phyloP scores from a whole-genome alignment of 257 asterid species.

The Gentiana straminea region DNA sequence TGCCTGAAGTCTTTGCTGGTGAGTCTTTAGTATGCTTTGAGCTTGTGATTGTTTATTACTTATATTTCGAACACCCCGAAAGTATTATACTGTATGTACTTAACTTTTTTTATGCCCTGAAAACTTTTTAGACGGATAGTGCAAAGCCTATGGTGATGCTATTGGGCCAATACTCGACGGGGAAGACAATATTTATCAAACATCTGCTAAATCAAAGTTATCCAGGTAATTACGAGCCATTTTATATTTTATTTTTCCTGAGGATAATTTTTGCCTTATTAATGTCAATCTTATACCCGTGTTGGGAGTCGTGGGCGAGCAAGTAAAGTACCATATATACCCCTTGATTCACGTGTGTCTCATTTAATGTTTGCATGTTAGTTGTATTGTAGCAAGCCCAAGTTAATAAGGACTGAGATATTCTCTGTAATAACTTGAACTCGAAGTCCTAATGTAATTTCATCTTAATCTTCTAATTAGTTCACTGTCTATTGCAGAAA shows the following conservation, averaged over 20 bases:
- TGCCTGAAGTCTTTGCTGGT: constrained; percentile 40
- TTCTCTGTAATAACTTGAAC: not conserved
- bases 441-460: not conserved
- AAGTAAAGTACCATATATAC: constrained; percentile 40
- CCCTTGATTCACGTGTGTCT: not conserved
- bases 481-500: constrained; percentile 20
- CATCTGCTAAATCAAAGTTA: constrained; percentile 77
- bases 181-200: constrained; percentile 92
- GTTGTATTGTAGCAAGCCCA: not conserved
- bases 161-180: constrained; percentile 95
- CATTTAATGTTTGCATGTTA: not conserved
- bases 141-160: constrained; percentile 99
- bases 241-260: not conserved
- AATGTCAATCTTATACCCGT: constrained; percentile 97
- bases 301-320: constrained; percentile 95
- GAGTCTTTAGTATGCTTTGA: constrained; percentile 17
- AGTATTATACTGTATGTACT: not conserved
- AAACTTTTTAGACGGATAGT: constrained; percentile 36
- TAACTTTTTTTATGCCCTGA: not conserved
- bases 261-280: constrained; percentile 79
- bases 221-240: constrained; percentile 43
- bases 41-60: not conserved
- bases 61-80: not conserved
- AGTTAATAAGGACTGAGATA: not conserved
- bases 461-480: not conserved